Base-by-base conservation (phyloP, 192 early-diverging fungal genomes). In the Ramicandelaber brevisporus region DNA sequence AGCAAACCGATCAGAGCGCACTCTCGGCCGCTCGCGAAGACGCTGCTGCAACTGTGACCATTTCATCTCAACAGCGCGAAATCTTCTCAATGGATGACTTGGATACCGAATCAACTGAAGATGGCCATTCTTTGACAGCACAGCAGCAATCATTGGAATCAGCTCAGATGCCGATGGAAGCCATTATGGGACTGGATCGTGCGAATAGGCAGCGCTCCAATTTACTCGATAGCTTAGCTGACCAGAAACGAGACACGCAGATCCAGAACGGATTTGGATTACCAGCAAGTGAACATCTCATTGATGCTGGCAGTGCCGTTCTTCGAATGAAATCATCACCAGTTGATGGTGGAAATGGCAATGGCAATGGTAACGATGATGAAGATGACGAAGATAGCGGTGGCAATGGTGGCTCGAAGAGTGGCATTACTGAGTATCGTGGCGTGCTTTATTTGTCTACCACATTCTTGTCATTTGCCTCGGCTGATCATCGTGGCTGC, bases 401-500 rank as follows among this genome's bases (percentile, higher is more conserved):
- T n/a, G n/a, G n/a, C n/a, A n/a, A n/a, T n/a, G n/a, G n/a, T n/a
- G n/a, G n/a, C n/a, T n/a, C 27, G 2, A 47, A 40, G 4, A 34
- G 30, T 0, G 34, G 31, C 2, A 1, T 38, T 11, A 40, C 38
- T 17, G 53, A 44, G 20, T 59, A 66, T 31, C 27, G 43, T 19
- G 93, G 93, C 19, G 51, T 55, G 29, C 38, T 93, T 14, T 85
- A 72, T 36, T 50, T 98, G 17, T 96, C 89, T 4, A 70, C 75
- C 34, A 66, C 74, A 6, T 98, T 83, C 41, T 44, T 96, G 6
- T 71, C 74, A 27, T 98, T 79, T 49, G 47, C 62, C 20, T 80
- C 80, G 14, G 42, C 44, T 4, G 66, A 70, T 18, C 53, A 63
- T 29, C 54, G 68, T 13, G 66, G 76, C 14, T 77, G 74, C 31